Conservation (phyloP, 768 basidiomycete genomes). For the Serendipita indica region DNA sequence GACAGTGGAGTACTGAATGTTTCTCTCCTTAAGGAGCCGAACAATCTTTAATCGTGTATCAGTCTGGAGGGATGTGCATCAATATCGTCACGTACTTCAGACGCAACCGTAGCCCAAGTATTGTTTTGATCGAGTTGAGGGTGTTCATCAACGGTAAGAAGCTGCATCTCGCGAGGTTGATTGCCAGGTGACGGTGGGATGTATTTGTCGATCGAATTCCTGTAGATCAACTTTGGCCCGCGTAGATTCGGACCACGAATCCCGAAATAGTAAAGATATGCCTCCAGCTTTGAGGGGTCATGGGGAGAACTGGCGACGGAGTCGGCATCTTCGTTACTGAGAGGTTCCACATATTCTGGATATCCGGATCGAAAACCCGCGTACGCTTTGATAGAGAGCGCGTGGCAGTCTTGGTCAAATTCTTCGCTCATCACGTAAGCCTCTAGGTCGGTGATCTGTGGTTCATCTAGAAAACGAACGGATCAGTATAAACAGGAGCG, state of each 20-base stretch:
- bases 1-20: conserved; percentile 19
- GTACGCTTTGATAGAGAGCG: not conserved
- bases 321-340: not conserved
- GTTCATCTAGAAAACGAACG: not conserved
- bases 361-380: not conserved
- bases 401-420: not conserved
- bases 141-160: conserved; percentile 21
- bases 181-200: conserved; percentile 20
- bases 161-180: conserved; percentile 21
- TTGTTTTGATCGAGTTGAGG: conserved; percentile 20
- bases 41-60: conserved; percentile 25
- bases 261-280: conserved; percentile 23
- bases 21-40: conserved; percentile 18
- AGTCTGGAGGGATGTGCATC: conserved; percentile 21
- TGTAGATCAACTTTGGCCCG: conserved; percentile 26
- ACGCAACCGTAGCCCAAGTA: conserved; percentile 23
- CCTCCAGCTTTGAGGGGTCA: conserved; percentile 21
- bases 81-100: conserved; percentile 24
- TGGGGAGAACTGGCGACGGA: conserved; percentile 14
- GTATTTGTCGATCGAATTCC: conserved; percentile 24
- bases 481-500: not conserved
- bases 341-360: not conserved
- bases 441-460: not conserved
- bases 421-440: not conserved
- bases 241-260: conserved; percentile 18